phyloP scores from a whole-genome alignment of 305 asterid genomes.

The Solanum hybrid region DNA sequence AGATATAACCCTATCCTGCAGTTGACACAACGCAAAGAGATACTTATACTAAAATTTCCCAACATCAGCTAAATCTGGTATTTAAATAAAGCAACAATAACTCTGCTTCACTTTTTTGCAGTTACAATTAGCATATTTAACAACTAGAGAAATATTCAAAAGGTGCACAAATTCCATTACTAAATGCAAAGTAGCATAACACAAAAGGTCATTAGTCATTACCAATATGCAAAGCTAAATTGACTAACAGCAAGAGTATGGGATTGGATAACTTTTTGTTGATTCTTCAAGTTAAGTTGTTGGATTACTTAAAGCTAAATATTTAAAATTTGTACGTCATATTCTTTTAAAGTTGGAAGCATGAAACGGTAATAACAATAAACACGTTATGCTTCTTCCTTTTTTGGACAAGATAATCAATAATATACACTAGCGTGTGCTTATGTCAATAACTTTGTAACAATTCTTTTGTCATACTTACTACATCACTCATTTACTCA shows the following conservation, averaged over 20 bases:
- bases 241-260: not conserved
- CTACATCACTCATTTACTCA: not conserved
- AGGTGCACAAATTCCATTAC: not conserved
- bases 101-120: not conserved
- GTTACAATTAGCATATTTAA: not conserved
- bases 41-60: not conserved
- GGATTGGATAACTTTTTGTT: not conserved
- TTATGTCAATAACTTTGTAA: not conserved
- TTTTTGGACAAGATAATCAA: not conserved
- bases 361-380: not conserved
- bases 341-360: not conserved
- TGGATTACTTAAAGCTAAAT: not conserved
- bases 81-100: not conserved
- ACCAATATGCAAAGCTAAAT: not conserved
- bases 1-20: not conserved
- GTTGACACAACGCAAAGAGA: not conserved
- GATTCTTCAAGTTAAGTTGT: not conserved
- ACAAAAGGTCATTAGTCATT: not conserved
- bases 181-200: not conserved
- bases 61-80: not conserved
- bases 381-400: not conserved
- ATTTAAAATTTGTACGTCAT: not conserved
- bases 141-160: not conserved
- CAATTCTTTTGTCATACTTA: not conserved
- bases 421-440: not conserved